Conservation (phyloP, 768 basidiomycete genomes). For the Mycena kentingensis region DNA sequence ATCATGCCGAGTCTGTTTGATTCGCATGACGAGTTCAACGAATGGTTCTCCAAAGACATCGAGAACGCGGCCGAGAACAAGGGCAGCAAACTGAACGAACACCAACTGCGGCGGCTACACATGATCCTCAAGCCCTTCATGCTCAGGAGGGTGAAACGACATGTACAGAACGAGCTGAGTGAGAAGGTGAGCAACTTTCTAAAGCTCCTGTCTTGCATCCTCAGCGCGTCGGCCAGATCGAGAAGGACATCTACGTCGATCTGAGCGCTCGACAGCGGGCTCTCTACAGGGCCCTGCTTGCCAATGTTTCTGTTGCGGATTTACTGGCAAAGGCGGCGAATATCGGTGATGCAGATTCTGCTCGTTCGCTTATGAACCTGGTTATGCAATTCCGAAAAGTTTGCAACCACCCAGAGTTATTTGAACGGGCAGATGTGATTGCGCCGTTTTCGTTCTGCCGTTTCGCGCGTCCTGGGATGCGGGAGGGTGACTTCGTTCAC, state of each 20-base stretch:
- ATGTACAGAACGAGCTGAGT: slow-evolving; percentile 99
- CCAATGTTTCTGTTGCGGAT: slow-evolving; percentile 93
- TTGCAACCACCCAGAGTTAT: slow-evolving; percentile 98
- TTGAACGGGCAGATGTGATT: slow-evolving; percentile 94
- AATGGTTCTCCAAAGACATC: slow-evolving; percentile 99
- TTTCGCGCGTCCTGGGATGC: slow-evolving; percentile 77
- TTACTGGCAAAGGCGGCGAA: slow-evolving; percentile 91
- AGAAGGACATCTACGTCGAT: slow-evolving; percentile 93
- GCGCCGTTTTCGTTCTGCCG: slow-evolving; percentile 89
- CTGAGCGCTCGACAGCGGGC: slow-evolving; percentile 89
- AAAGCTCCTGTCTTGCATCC: slow-evolving; percentile 5
- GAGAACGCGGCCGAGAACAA: slow-evolving; percentile 93
- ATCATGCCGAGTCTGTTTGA: slow-evolving; percentile 99
- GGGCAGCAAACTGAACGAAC: slow-evolving; percentile 88
- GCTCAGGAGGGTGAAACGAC: slow-evolving; percentile 93
- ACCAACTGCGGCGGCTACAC: slow-evolving; percentile 91
- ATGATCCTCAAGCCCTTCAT: slow-evolving; percentile 99
- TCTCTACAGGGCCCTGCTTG: slow-evolving; percentile 85
- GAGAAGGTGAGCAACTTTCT: slow-evolving; percentile 71
- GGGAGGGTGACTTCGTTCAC: slow-evolving; percentile 85
- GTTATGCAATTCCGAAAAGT: slow-evolving; percentile 99
- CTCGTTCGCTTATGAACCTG: slow-evolving; percentile 95
- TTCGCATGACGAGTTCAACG: slow-evolving; percentile 98
- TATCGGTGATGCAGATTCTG: slow-evolving; percentile 87
- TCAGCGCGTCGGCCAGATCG: slow-evolving; percentile 63